These are phyloP conservation scores for Exophiala oligosperma DNA, from an alignment of 2,329 filamentous ascomycete species.

Conservation along the genomic window DNA sequence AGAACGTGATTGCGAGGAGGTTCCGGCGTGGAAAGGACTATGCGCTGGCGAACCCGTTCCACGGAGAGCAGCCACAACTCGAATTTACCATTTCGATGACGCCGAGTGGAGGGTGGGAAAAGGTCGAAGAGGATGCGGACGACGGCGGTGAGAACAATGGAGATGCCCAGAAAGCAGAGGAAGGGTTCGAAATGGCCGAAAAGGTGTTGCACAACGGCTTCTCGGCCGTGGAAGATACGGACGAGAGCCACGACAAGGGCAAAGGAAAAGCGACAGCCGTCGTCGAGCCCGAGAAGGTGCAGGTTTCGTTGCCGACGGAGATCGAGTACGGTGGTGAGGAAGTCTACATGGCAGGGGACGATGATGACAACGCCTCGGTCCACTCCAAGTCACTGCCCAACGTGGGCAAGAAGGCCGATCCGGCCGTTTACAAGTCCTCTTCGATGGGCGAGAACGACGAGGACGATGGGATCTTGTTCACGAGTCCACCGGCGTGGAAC, in stretches of 20 bases:
- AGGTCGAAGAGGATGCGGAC: slow-evolving; percentile 56
- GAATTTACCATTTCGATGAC: slow-evolving; percentile 88
- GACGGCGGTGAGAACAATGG: slow-evolving; percentile 41
- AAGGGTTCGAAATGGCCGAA: not conserved
- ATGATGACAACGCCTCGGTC: slow-evolving; percentile 58
- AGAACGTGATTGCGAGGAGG: slow-evolving; percentile 77
- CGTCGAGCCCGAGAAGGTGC: slow-evolving; percentile 34
- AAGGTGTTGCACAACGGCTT: not conserved
- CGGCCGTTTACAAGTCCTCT: slow-evolving; percentile 81
- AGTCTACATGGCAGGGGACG: slow-evolving; percentile 87
- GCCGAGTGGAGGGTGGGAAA: slow-evolving; percentile 81
- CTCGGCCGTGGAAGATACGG: not conserved
- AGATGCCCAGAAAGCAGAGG: slow-evolving; percentile 19
- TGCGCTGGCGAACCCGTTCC: slow-evolving; percentile 84
- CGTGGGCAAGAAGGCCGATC: slow-evolving; percentile 55
- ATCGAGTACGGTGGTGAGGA: slow-evolving; percentile 49
- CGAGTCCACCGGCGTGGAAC: slow-evolving; percentile 77
- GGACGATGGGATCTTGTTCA: slow-evolving; percentile 72
- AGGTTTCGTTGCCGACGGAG: slow-evolving; percentile 31
- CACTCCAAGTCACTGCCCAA: slow-evolving; percentile 30
- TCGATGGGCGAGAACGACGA: slow-evolving; percentile 60
- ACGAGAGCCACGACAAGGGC: slow-evolving; percentile 38
- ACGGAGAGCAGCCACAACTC: slow-evolving; percentile 67
- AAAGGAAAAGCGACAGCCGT: slow-evolving; percentile 35
- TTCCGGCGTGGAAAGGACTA: slow-evolving; percentile 90